Percentiles rank a stretch among this genome's conserved stretches.
These are phyloP conservation scores for Podaxis rugospora DNA, from an alignment of 768 basidiomycete species.

Conservation along the genomic window DNA sequence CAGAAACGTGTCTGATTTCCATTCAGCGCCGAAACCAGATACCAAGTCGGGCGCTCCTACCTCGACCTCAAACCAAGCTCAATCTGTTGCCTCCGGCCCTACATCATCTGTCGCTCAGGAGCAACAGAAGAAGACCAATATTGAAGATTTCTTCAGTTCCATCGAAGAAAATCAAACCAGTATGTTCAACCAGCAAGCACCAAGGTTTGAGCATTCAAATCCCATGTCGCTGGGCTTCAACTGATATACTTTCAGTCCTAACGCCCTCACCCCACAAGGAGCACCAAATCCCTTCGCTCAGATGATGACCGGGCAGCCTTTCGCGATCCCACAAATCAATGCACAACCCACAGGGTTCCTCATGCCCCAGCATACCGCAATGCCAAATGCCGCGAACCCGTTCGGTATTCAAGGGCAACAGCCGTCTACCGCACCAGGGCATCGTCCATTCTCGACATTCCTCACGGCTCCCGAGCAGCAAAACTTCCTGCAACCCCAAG, in stretches of 20 bases:
- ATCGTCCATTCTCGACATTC: slow-evolving; percentile 52
- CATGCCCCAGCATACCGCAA: slow-evolving; percentile 40
- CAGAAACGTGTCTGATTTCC: neutral
- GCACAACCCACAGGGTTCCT: slow-evolving; percentile 59
- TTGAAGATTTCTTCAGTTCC: slow-evolving; percentile 82
- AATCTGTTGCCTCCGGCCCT: slow-evolving; percentile 16
- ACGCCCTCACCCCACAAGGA: slow-evolving; percentile 53
- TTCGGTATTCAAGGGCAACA: slow-evolving; percentile 39
- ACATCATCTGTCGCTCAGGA: slow-evolving; percentile 15
- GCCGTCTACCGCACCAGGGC: slow-evolving; percentile 23
- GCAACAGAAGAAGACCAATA: slow-evolving; percentile 42
- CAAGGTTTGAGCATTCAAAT: slow-evolving; percentile 37
- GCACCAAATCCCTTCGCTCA: slow-evolving; percentile 76
- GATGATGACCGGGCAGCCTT: slow-evolving; percentile 46
- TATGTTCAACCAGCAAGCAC: slow-evolving; percentile 63
- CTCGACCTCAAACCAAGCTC: neutral
- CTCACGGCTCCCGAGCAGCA: slow-evolving; percentile 41
- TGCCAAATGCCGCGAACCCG: slow-evolving; percentile 41
- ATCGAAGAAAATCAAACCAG: slow-evolving; percentile 80
- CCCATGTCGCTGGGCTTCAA: neutral
- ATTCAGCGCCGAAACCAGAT: neutral
- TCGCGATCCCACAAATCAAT: slow-evolving; percentile 36
- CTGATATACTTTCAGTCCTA: slow-evolving; percentile 33
- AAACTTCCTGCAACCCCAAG: slow-evolving; percentile 50
- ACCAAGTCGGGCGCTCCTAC: neutral